These are phyloP conservation scores for Castanopsis chinensis DNA, from an alignment of 306 rosid genomes.

Conservation along the genomic window DNA sequence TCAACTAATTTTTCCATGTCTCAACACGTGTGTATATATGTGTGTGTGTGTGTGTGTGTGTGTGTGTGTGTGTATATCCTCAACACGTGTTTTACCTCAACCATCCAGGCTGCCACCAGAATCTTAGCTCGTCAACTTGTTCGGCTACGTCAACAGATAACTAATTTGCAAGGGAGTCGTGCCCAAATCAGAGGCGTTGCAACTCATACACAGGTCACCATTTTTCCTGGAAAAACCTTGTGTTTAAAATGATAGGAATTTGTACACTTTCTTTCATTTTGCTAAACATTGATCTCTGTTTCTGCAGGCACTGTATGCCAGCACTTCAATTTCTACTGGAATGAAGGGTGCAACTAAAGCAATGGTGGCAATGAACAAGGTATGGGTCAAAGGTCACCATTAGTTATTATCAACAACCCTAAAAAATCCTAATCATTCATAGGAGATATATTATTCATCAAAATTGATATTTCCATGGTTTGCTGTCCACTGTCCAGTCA, in stretches of 20 bases:
- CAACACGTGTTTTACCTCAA: no score
- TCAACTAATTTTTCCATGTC: no score
- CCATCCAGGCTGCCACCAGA: slow-evolving; percentile 78
- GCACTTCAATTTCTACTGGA: slow-evolving; percentile 92
- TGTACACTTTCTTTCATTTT: slow-evolving; percentile 5
- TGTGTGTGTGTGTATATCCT: no score
- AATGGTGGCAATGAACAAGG: slow-evolving; percentile 98
- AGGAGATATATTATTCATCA: background rate
- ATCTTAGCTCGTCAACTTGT: slow-evolving; percentile 96
- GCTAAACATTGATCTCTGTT: background rate
- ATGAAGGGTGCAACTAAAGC: slow-evolving; percentile 99
- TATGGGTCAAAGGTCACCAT: slow-evolving; percentile 18
- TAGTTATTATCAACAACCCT: background rate
- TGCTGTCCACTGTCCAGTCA: background rate
- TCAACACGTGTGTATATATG: no score
- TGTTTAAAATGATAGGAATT: background rate
- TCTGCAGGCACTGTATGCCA: slow-evolving; percentile 84
- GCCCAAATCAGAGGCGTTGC: slow-evolving; percentile 97
- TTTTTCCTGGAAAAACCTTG: background rate
- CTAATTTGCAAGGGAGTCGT: slow-evolving; percentile 97
- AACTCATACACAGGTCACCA: slow-evolving; percentile 85
- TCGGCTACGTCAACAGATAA: slow-evolving; percentile 91
- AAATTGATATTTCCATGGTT: background rate
- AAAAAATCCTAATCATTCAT: background rate
- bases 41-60: no score